A percentile compares a stretch with the other conserved stretches of the same genome.
Evolutionary conservation across 768 basidiomycete species (phyloP).

Genomic region (Heimioporus sp.): DNA sequence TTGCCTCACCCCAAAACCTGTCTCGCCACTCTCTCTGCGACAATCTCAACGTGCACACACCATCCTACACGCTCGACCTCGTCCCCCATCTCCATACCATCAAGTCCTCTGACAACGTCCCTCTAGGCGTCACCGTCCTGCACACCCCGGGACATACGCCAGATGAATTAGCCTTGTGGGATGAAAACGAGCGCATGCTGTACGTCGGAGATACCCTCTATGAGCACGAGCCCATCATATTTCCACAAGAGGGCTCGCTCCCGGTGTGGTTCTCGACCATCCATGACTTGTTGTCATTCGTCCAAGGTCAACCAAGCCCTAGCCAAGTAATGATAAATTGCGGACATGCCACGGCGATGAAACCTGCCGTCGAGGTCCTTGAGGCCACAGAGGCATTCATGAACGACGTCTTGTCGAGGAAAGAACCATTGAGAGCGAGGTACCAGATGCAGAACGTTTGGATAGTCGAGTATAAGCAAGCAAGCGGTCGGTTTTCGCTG

Average conservation of each 20-base stretch:
- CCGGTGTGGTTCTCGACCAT: slow-evolving; percentile 46
- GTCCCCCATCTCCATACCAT: slow-evolving; percentile 41
- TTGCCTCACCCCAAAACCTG: slow-evolving; percentile 40
- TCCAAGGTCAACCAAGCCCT: slow-evolving; percentile 26
- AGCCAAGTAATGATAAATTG: slow-evolving; percentile 43
- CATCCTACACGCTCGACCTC: slow-evolving; percentile 46
- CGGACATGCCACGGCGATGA: slow-evolving; percentile 46
- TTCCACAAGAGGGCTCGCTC: slow-evolving; percentile 54
- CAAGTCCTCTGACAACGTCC: slow-evolving; percentile 11
- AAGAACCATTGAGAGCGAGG: slow-evolving; percentile 34
- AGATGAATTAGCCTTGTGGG: slow-evolving; percentile 56
- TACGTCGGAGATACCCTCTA: slow-evolving; percentile 60
- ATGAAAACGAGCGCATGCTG: slow-evolving; percentile 47
- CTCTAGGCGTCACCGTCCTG: slow-evolving; percentile 42
- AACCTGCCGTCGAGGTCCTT: slow-evolving; percentile 47
- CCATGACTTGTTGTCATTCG: slow-evolving; percentile 42
- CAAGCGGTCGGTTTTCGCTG: slow-evolving; percentile 41
- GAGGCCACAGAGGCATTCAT: slow-evolving; percentile 42
- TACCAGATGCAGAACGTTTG: slow-evolving; percentile 35
- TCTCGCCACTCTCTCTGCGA: slow-evolving; percentile 48
- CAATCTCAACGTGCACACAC: slow-evolving; percentile 38
- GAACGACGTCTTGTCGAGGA: slow-evolving; percentile 44
- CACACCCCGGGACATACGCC: slow-evolving; percentile 61
- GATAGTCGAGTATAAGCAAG: slow-evolving; percentile 45
- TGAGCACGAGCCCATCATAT: slow-evolving; percentile 54